Evolutionary conservation across 495 filamentous ascomycete genomes (phyloP).

Genomic region (Cenococcum geophilum): DNA sequence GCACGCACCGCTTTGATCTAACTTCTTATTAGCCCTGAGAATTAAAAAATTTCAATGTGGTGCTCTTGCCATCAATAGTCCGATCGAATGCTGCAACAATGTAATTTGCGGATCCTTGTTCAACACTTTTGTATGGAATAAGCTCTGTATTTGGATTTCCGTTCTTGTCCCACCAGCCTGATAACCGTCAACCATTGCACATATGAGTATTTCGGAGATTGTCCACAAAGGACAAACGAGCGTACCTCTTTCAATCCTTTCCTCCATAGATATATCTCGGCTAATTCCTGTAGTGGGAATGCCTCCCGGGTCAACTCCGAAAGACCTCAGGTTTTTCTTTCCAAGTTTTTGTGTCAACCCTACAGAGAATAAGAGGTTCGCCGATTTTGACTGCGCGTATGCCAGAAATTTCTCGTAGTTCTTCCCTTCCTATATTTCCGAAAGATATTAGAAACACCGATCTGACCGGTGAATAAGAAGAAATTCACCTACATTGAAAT

Average conservation of each 20-base stretch:
- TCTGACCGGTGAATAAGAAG: background rate
- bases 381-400: constrained; percentile 24
- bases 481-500: constrained; percentile 10
- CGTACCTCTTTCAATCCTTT: constrained; percentile 4
- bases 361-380: constrained; percentile 22
- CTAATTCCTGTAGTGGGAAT: constrained; percentile 3
- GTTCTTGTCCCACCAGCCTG: constrained; percentile 14
- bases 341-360: constrained; percentile 30
- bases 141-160: background rate
- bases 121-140: constrained; percentile 9
- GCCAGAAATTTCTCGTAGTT: constrained; percentile 18
- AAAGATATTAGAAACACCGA: background rate
- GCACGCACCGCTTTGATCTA: constrained; percentile 12
- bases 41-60: background rate
- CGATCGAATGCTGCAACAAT: constrained; percentile 19
- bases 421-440: constrained; percentile 7
- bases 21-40: background rate
- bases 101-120: constrained; percentile 11
- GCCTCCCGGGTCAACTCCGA: constrained; percentile 44
- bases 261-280: constrained; percentile 12
- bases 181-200: background rate
- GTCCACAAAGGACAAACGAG: background rate
- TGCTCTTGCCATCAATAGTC: constrained; percentile 8
- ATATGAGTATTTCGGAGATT: background rate
- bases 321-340: constrained; percentile 30